Conservation (phyloP, 208 protist genomes). For the Leishmania aethiopica region DNA sequence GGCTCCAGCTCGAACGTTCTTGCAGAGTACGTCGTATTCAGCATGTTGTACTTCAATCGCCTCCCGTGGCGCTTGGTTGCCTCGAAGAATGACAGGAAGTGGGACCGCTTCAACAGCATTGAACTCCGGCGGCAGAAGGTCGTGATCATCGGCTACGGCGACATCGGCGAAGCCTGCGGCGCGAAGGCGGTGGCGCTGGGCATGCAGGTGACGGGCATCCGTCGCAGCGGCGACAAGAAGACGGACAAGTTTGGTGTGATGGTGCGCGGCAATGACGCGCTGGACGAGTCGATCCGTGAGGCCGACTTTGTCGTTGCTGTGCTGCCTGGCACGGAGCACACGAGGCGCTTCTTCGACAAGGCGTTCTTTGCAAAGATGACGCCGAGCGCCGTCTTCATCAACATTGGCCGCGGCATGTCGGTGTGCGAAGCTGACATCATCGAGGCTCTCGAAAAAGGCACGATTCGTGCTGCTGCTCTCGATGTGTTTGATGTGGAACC, state of each 20-base stretch:
- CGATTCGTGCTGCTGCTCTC: constrained; percentile 75
- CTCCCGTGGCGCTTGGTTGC: constrained; percentile 60
- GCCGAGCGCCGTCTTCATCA: constrained; percentile 82
- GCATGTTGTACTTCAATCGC: constrained; percentile 90
- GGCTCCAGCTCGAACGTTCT: constrained; percentile 72
- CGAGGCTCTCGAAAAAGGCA: constrained; percentile 56
- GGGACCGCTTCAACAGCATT: constrained; percentile 78
- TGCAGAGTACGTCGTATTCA: constrained; percentile 77
- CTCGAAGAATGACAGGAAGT: constrained; percentile 62
- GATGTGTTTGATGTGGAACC: constrained; percentile 88
- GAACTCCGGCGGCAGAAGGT: constrained; percentile 60
- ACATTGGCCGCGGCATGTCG: constrained; percentile 80
- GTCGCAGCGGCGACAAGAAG: constrained; percentile 37
- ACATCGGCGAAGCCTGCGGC: constrained; percentile 70
- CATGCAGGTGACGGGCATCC: constrained; percentile 80
- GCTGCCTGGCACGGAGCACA: constrained; percentile 70
- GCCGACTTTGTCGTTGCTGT: constrained; percentile 88
- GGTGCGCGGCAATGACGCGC: constrained; percentile 46
- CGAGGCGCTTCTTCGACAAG: constrained; percentile 81
- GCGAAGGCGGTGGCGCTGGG: constrained; percentile 48
- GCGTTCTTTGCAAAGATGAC: constrained; percentile 80
- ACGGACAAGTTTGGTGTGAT: constrained; percentile 67
- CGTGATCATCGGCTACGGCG: constrained; percentile 84
- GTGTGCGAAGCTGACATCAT: constrained; percentile 69
- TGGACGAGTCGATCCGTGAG: constrained; percentile 58